Evolutionary conservation across 2,329 filamentous ascomycete species (phyloP), one percentile per base, ranked within the genome.

Genomic region (Paecilomyces sp.): DNA sequence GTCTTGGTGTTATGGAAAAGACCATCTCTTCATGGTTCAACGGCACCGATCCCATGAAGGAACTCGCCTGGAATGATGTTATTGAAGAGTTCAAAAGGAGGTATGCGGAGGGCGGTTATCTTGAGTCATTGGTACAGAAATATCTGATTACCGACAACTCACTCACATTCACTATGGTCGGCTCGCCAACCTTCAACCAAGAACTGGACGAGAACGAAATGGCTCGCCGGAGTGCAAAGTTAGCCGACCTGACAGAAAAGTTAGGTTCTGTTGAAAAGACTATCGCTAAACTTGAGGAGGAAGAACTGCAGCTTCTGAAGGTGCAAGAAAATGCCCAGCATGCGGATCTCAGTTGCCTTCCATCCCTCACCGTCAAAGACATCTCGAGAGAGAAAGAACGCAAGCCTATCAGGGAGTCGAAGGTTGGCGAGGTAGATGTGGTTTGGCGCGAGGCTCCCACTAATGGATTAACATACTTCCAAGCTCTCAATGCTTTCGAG

Each of bases 1-100:
- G 94, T 13, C 91, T 97, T 82, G 88, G 88, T 18, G 84, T 97
- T 57, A 85, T 99, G 75, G 91, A 96, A 67, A 86, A 93, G 51
- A 82, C 97, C 7, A 90, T 96, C 71, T 89, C 91, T 1, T 88
- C 89, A 61, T 99, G 94, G 94, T 97, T 99, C 76, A 95, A 94
- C 60, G 94, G 93, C 4, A 87, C 92, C 3, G 91, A 97, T 71
- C 93, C 94, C 0, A 95, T 97, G 75, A 88, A 96, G 65, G 88
- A 91, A 12, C 80, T 99, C 36, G 89, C 91, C 1, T 97, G 92
- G 91, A 94, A 96, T 67, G 89, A 94, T 52, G 91, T 91, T 0
- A 87, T 97, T 3, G 80, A 87, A 28, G 86, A 87, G 5, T 99
- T 99, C 76, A 89, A 96, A 75, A 77, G 82, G 1, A 85, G 87